phyloP scores from a whole-genome alignment of 345 rosid genomes.

The Euphorbia pulcherrima region DNA sequence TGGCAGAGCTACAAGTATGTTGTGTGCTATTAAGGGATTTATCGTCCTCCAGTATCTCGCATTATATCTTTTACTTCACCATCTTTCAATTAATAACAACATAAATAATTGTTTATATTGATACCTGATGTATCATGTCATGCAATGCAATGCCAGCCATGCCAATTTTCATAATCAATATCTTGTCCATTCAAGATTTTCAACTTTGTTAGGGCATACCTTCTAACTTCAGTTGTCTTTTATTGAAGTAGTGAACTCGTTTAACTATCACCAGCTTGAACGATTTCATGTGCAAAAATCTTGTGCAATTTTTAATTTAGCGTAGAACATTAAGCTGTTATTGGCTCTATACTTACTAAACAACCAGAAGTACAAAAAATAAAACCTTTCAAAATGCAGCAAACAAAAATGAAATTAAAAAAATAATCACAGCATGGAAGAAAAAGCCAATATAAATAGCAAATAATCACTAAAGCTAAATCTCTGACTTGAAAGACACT shows the following conservation, averaged over 20 bases:
- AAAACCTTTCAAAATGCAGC: not conserved
- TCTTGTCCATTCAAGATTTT: not conserved
- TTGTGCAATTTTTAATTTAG: not conserved
- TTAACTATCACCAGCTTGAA: not conserved
- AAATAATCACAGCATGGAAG: not conserved
- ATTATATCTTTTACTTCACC: no score
- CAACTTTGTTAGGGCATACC: not conserved
- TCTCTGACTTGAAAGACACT: constrained; percentile 85
- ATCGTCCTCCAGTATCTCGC: no score
- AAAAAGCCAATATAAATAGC: not conserved
- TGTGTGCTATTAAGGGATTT: not conserved
- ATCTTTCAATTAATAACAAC: not conserved
- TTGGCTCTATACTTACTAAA: not conserved
- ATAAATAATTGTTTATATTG: not conserved
- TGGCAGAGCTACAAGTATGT: not conserved
- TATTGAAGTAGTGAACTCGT: not conserved
- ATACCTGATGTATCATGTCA: not conserved
- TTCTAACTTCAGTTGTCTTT: not conserved
- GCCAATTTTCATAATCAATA: not conserved
- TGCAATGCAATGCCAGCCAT: not conserved
- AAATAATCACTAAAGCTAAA: not conserved
- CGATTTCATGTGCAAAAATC: not conserved
- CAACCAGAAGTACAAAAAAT: not conserved
- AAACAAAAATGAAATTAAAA: not conserved
- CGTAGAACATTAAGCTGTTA: not conserved